Percentiles rank a stretch among this genome's conserved stretches.
These are phyloP conservation scores for Iberis amara DNA, from an alignment of 441 rosid genomes.

Conservation along the genomic window DNA sequence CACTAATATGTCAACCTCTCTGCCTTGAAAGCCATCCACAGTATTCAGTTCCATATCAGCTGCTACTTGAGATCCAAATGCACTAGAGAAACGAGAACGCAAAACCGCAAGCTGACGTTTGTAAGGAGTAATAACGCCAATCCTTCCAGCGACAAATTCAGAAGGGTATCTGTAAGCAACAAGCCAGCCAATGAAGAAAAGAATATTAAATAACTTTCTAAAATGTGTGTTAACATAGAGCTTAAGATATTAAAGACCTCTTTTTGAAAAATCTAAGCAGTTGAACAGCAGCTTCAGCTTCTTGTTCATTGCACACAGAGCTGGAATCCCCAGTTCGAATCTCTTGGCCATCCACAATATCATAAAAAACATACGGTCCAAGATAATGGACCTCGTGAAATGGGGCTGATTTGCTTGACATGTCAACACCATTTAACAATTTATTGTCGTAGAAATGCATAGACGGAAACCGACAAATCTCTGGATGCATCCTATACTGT, in stretches of 20 bases:
- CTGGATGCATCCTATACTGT: constrained; percentile 99
- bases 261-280: constrained; percentile 64
- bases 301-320: constrained; percentile 71
- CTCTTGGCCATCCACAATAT: constrained; percentile 79
- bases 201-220: not conserved
- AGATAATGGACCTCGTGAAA: constrained; percentile 68
- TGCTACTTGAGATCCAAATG: constrained; percentile 69
- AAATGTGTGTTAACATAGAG: constrained; percentile 5
- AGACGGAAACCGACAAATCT: constrained; percentile 83
- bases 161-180: constrained; percentile 58
- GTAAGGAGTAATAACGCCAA: constrained; percentile 91
- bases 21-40: constrained; percentile 95
- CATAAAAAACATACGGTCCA: constrained; percentile 82
- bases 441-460: constrained; percentile 82
- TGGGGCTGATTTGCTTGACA: constrained; percentile 60
- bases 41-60: constrained; percentile 91
- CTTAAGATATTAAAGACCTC: constrained; percentile 38
- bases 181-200: constrained; percentile 18
- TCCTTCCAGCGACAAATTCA: constrained; percentile 72
- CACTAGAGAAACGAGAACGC: constrained; percentile 68
- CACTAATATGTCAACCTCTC: constrained; percentile 87
- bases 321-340: constrained; percentile 71
- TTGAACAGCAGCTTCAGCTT: constrained; percentile 90
- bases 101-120: constrained; percentile 76
- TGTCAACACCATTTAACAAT: constrained; percentile 70